phyloP scores from a whole-genome alignment of 306 rosid species.

The Ochetophila trinervis region DNA sequence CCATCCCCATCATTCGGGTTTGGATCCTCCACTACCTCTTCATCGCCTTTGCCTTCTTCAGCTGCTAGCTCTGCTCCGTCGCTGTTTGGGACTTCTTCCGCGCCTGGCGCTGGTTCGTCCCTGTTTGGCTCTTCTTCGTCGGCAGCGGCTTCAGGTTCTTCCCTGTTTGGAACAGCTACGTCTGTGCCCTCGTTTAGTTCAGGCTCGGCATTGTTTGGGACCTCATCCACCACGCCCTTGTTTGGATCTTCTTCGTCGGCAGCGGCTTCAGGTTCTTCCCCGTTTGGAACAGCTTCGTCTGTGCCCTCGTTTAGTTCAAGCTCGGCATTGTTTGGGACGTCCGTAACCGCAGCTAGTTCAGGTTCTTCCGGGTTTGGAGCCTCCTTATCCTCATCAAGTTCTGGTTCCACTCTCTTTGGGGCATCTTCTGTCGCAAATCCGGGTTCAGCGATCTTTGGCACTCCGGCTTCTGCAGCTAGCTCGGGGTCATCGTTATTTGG shows the following conservation, averaged over 20 bases:
- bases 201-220: constrained; percentile 18
- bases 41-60: constrained; percentile 19
- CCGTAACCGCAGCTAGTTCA: constrained; percentile 4
- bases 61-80: background rate
- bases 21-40: constrained; percentile 32
- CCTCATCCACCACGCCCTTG: too few relatives aligned
- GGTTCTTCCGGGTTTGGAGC: background rate
- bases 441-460: background rate
- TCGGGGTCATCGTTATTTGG: constrained; percentile 12
- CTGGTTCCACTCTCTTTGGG: constrained; percentile 14
- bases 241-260: constrained; percentile 6
- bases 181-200: background rate
- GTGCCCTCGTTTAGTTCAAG: constrained; percentile 8
- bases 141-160: constrained; percentile 4
- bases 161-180: constrained; percentile 4
- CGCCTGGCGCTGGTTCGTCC: background rate
- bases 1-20: constrained; percentile 21
- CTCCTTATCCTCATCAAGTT: background rate
- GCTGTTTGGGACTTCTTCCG: background rate
- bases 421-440: background rate
- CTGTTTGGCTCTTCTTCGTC: constrained; percentile 7
- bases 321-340: constrained; percentile 4
- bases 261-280: background rate
- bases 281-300: background rate
- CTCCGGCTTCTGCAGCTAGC: background rate